A percentile compares a stretch with the other conserved stretches of the same genome.
Conservation (phyloP, 2,329 filamentous ascomycete species). For the Paraphoma sp. region DNA sequence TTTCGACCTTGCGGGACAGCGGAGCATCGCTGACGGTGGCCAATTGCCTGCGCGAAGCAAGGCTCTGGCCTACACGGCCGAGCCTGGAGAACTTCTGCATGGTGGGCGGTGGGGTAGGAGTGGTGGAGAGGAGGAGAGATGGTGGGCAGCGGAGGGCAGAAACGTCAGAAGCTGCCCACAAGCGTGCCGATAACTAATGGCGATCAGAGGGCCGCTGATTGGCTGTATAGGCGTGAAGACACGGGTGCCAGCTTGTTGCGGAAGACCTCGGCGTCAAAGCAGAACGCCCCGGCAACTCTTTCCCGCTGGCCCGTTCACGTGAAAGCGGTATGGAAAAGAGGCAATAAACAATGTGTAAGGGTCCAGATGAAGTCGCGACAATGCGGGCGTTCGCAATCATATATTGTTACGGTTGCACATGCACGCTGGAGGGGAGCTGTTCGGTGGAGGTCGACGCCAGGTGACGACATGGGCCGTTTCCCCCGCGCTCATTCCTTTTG, state of each 20-base stretch:
- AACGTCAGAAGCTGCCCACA: constrained; percentile 44
- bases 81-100: constrained; percentile 77
- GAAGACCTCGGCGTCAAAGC: constrained; percentile 36
- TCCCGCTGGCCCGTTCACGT: constrained; percentile 45
- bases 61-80: constrained; percentile 70
- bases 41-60: constrained; percentile 70
- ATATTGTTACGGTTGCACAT: not conserved
- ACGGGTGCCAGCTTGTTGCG: constrained; percentile 28
- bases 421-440: not conserved
- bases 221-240: constrained; percentile 28
- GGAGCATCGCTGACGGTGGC: constrained; percentile 86
- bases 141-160: constrained; percentile 41
- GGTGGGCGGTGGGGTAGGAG: constrained; percentile 51
- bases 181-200: constrained; percentile 44
- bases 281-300: constrained; percentile 28
- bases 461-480: constrained; percentile 8
- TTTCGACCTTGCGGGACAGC: constrained; percentile 94
- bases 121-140: constrained; percentile 46
- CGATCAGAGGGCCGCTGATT: constrained; percentile 39
- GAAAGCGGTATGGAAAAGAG: constrained; percentile 15
- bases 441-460: not conserved
- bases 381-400: not conserved
- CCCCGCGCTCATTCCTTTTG: constrained; percentile 7
- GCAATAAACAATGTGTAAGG: constrained; percentile 4
- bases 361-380: constrained; percentile 1